phyloP scores from a whole-genome alignment of 352 stramenopile genomes.

The Thraustotheca clavata region DNA sequence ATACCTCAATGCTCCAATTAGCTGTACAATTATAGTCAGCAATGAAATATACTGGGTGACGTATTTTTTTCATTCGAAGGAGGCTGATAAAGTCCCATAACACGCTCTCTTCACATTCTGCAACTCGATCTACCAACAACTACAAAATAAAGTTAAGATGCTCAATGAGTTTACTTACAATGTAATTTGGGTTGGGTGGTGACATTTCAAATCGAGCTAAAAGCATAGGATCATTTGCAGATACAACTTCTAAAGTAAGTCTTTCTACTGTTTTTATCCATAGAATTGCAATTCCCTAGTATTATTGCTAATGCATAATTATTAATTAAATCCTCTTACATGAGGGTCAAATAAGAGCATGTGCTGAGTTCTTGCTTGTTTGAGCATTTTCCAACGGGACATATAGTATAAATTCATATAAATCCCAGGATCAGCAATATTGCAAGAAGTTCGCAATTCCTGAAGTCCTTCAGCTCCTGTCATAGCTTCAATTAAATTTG shows the following conservation, averaged over 20 bases:
- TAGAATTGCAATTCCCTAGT: not conserved
- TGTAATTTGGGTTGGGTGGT: constrained; percentile 6
- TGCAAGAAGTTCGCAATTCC: not conserved
- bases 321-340: not conserved
- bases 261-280: constrained; percentile 18
- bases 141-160: not conserved
- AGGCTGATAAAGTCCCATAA: constrained; percentile 3
- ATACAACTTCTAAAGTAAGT: constrained; percentile 7
- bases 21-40: not conserved
- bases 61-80: not conserved
- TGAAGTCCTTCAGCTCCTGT: constrained; percentile 24
- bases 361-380: constrained; percentile 38
- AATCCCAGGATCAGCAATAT: constrained; percentile 22
- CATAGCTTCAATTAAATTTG: constrained; percentile 30
- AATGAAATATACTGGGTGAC: constrained; percentile 8
- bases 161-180: not conserved
- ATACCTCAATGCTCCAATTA: constrained; percentile 10
- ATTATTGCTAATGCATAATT: not conserved
- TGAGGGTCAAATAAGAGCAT: constrained; percentile 43
- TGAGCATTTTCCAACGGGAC: constrained; percentile 28
- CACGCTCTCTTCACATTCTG: not conserved
- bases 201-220: constrained; percentile 22
- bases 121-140: constrained; percentile 14
- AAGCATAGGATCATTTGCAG: constrained; percentile 20
- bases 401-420: constrained; percentile 41